phyloP scores from a whole-genome alignment of 2,329 filamentous ascomycete species.

The Didymella sp. region DNA sequence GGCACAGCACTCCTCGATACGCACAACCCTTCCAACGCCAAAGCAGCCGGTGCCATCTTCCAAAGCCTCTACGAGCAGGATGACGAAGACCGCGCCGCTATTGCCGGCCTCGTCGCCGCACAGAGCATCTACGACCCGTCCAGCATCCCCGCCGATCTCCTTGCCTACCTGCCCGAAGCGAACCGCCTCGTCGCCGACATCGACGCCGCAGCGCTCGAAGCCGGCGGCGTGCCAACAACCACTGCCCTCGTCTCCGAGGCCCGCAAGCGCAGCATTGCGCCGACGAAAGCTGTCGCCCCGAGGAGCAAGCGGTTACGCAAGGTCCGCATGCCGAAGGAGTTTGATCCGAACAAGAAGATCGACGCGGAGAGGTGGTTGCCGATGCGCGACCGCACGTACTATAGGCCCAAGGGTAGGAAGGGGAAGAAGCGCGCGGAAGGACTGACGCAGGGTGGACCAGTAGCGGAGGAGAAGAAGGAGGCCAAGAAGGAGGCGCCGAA shows the following conservation, averaged over 20 bases:
- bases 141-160: constrained; percentile 61
- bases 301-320: constrained; percentile 66
- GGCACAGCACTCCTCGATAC: constrained; percentile 84
- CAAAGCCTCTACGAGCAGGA: constrained; percentile 71
- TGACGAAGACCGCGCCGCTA: constrained; percentile 71
- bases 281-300: constrained; percentile 51
- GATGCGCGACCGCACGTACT: constrained; percentile 84
- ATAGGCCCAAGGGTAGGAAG: constrained; percentile 90
- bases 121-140: constrained; percentile 68
- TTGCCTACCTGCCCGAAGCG: constrained; percentile 66
- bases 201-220: constrained; percentile 68
- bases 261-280: constrained; percentile 46
- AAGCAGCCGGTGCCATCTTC: constrained; percentile 80
- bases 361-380: constrained; percentile 96
- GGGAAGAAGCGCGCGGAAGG: constrained; percentile 77
- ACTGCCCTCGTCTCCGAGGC: constrained; percentile 49
- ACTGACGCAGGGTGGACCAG: constrained; percentile 83
- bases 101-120: constrained; percentile 86
- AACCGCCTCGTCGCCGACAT: constrained; percentile 66
- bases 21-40: constrained; percentile 70
- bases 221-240: constrained; percentile 66
- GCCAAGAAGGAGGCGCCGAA: constrained; percentile 42
- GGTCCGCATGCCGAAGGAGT: constrained; percentile 73
- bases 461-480: constrained; percentile 63
- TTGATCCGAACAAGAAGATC: constrained; percentile 76